Evolutionary conservation across 345 rosid genomes (phyloP).

Genomic region (Atalantia buxifolia): DNA sequence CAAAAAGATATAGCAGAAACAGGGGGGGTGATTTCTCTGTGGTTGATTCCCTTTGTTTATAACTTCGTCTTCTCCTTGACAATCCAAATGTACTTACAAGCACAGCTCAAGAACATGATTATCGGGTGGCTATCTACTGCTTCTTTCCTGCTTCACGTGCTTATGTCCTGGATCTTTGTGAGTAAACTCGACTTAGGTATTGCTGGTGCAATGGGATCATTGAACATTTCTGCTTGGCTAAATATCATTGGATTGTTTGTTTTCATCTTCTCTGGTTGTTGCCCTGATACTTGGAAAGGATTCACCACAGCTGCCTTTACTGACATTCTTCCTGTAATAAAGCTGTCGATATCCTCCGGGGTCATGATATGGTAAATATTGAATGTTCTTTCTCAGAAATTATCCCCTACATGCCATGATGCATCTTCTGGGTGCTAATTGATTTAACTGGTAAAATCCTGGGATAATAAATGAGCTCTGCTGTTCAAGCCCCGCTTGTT

Average conservation of each 20-base stretch:
- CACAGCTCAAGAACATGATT: conserved; percentile 48
- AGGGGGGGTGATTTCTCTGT: conserved; percentile 37
- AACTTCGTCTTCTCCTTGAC: conserved; percentile 36
- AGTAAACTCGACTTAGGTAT: conserved; percentile 34
- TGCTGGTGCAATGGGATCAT: conserved; percentile 48
- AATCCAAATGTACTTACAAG: conserved; percentile 54
- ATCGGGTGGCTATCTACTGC: conserved; percentile 36
- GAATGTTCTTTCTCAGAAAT: too few species aligned
- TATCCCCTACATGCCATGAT: neutral
- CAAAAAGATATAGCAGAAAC: conserved; percentile 34
- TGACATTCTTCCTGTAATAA: conserved; percentile 1
- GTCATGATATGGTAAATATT: conserved; percentile 3
- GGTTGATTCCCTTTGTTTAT: conserved; percentile 53
- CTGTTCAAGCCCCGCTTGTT: too few species aligned
- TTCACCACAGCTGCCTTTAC: neutral
- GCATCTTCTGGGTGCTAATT: neutral
- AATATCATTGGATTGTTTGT: conserved; percentile 40
- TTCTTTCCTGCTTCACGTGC: conserved; percentile 30
- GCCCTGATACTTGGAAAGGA: conserved; percentile 1
- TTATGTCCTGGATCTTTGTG: conserved; percentile 43
- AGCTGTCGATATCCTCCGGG: conserved; percentile 7
- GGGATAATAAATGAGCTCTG: neutral
- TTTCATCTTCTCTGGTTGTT: conserved; percentile 14
- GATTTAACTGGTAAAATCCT: neutral
- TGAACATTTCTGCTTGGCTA: conserved; percentile 45